Base-by-base conservation (phyloP, 768 basidiomycete genomes). In the Boletellus sp. region DNA sequence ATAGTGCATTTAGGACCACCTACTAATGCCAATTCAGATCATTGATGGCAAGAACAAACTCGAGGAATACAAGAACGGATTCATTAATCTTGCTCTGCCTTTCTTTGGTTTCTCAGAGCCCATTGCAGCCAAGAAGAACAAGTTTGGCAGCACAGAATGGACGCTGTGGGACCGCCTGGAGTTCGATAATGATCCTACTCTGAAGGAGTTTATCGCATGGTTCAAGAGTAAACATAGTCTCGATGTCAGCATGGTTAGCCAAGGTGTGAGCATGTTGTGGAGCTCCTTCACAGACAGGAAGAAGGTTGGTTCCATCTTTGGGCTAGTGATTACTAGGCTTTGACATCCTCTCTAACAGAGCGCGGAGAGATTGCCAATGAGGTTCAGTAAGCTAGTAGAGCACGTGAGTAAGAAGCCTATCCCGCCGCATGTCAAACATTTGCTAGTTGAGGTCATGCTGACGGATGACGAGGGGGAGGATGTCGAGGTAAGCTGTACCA, bases 81-180 rank as follows among this genome's bases (percentile, higher is more conserved):
- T 99, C 69, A 81, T 98, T 61, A 99, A 99, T 70, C 78, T 99
- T 47, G 96, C 96, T 3, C 72, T 99, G 47, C 96, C 96, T 1
- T 98, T 98, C 85, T 98, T 98, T 64, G 96, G 92, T 23, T 99
- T 98, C 77, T 97, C 94, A 2, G 96, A 99, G 62, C 96, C 96
- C 11, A 90, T 98, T 55, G 85, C 84, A 4, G 92, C 94, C 17
- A 61, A 79, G 54, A 97, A 95, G 76, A 76, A 83, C 56, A 95
- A 94, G 78, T 97, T 93, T 66, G 84, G 85, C 47, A 68, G 76
- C 38, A 88, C 80, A 1, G 92, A 95, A 56, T 99, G 95, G 95
- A 97, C 96, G 4, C 78, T 99, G 35, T 98, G 95, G 95, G 94
- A 98, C 71, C 85, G 95, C 46, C 91, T 98, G 74, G 87, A 92